phyloP scores from a whole-genome alignment of 2,329 filamentous ascomycete species.

The Aspergillus sp. region DNA sequence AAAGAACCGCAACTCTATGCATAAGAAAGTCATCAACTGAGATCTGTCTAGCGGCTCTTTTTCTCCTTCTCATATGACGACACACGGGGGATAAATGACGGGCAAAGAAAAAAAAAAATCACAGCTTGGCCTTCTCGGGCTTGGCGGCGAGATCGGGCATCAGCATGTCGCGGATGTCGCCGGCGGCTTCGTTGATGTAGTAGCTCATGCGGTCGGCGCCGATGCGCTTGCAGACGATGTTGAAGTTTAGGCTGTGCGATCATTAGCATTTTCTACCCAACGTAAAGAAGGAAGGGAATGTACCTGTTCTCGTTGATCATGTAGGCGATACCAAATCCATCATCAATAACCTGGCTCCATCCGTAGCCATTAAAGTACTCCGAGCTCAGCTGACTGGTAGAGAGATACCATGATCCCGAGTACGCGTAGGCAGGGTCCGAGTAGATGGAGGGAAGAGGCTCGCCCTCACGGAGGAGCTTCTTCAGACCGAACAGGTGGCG shows the following conservation, averaged over 20 bases:
- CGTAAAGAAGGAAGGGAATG: slow-evolving; percentile 27
- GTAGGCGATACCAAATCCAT: slow-evolving; percentile 95
- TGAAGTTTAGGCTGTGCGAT: slow-evolving; percentile 82
- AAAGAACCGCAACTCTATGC: slow-evolving; percentile 3
- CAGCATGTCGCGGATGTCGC: slow-evolving; percentile 85
- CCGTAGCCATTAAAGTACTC: slow-evolving; percentile 99
- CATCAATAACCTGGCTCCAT: slow-evolving; percentile 97
- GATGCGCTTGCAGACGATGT: slow-evolving; percentile 91
- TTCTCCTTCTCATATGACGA: not conserved
- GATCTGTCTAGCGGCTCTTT: not conserved
- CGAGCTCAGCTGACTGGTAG: slow-evolving; percentile 84
- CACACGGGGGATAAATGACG: not conserved
- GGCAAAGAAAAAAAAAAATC: slow-evolving; percentile 34
- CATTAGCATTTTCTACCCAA: slow-evolving; percentile 16
- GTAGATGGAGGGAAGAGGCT: slow-evolving; percentile 82
- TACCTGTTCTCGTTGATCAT: slow-evolving; percentile 99
- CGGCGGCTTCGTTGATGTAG: slow-evolving; percentile 91
- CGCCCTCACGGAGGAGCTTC: slow-evolving; percentile 79
- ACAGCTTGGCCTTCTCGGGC: slow-evolving; percentile 84
- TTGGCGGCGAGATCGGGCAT: slow-evolving; percentile 71
- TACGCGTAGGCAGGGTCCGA: slow-evolving; percentile 85
- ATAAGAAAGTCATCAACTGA: not conserved
- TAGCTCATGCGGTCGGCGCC: slow-evolving; percentile 93
- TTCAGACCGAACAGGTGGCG: slow-evolving; percentile 97
- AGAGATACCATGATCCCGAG: slow-evolving; percentile 86